These are phyloP conservation scores for Melaleuca quinquenervia DNA, from an alignment of 345 rosid species.

Conservation along the genomic window DNA sequence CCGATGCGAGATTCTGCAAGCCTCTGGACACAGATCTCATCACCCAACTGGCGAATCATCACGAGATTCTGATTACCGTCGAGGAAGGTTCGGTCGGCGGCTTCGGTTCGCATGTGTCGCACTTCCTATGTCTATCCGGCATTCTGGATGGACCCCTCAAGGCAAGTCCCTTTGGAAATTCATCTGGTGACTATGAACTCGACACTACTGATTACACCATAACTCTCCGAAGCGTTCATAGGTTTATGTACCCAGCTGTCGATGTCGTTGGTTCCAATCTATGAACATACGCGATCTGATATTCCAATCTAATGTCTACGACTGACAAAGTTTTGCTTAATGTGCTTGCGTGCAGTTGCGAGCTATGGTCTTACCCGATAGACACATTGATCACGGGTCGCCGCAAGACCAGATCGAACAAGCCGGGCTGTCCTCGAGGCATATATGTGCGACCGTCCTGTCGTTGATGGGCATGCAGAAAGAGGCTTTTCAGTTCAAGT, in stretches of 20 bases:
- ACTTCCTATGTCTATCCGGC: slow-evolving; percentile 60
- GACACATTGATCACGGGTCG: slow-evolving; percentile 64
- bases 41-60: slow-evolving; percentile 51
- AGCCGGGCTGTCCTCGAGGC: slow-evolving; percentile 53
- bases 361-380: slow-evolving; percentile 65
- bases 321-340: background rate
- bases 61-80: slow-evolving; percentile 60
- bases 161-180: slow-evolving; percentile 13
- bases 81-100: slow-evolving; percentile 93
- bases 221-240: background rate
- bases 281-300: background rate
- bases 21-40: slow-evolving; percentile 69
- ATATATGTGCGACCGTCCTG: slow-evolving; percentile 48
- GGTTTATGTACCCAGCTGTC: background rate
- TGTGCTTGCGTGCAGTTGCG: slow-evolving; percentile 31
- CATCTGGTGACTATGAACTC: background rate
- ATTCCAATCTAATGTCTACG: background rate
- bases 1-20: slow-evolving; percentile 91
- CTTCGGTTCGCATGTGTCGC: slow-evolving; percentile 76
- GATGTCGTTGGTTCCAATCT: background rate
- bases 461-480: slow-evolving; percentile 47
- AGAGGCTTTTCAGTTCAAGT: slow-evolving; percentile 41
- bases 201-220: background rate
- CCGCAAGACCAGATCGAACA: slow-evolving; percentile 47
- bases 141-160: slow-evolving; percentile 72